A percentile compares a stretch with the other conserved stretches of the same genome.
Conservation (phyloP, 345 rosid genomes). For the Eucalyptus cladocalyx region DNA sequence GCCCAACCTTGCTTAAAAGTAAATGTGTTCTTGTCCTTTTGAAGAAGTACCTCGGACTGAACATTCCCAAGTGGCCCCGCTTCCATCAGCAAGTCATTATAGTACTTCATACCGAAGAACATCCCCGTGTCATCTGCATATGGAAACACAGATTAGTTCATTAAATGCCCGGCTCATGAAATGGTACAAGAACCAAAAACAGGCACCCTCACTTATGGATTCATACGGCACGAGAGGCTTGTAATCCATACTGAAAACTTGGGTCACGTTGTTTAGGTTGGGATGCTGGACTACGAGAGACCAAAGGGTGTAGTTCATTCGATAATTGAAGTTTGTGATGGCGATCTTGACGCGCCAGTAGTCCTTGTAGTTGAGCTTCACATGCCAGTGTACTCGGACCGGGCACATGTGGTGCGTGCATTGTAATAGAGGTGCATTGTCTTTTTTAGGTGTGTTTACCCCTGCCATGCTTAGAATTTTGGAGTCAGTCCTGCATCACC, state of each 20-base stretch:
- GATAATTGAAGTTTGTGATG: conserved; percentile 59
- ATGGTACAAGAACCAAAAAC: not conserved
- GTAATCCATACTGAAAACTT: conserved; percentile 85
- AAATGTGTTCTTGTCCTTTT: conserved; percentile 66
- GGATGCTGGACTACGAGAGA: conserved; percentile 70
- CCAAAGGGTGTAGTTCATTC: conserved; percentile 70
- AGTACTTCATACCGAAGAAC: conserved; percentile 71
- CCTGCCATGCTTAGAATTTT: conserved; percentile 51
- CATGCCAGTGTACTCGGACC: conserved; percentile 76
- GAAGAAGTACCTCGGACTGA: conserved; percentile 79
- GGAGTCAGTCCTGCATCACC: conserved; percentile 47
- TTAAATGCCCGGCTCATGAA: not conserved
- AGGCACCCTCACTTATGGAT: conserved; percentile 34
- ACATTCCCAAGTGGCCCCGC: conserved; percentile 84
- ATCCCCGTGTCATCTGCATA: conserved; percentile 77
- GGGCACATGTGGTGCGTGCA: conserved; percentile 91
- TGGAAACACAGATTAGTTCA: not conserved
- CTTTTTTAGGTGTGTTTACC: conserved; percentile 48
- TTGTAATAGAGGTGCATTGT: conserved; percentile 46
- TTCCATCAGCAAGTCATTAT: conserved; percentile 79
- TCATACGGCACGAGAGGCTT: conserved; percentile 62
- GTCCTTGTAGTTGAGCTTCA: conserved; percentile 62
- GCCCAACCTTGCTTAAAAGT: conserved; percentile 93
- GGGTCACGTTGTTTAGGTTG: conserved; percentile 73
- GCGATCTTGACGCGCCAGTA: conserved; percentile 75